Conservation (phyloP, 495 filamentous ascomycete genomes). For the Pyrenula massariospora region DNA sequence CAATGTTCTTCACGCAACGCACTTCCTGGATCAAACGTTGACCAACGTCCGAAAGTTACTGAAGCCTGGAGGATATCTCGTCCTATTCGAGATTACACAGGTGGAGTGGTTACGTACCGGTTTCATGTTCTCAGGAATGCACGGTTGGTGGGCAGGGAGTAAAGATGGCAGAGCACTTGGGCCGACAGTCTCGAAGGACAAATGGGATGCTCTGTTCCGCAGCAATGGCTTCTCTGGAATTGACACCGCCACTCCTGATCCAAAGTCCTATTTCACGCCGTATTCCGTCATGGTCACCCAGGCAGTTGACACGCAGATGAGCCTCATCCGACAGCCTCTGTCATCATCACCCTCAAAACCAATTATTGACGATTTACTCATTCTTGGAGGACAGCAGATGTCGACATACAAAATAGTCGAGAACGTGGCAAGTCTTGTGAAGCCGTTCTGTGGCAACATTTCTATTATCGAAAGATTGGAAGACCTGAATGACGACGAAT, state of each 20-base stretch:
- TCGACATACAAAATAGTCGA: conserved; percentile 15
- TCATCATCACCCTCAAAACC: conserved; percentile 5
- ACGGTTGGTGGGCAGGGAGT: conserved; percentile 30
- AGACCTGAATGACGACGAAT: conserved; percentile 3
- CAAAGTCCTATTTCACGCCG: conserved; percentile 3
- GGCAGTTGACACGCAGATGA: conserved; percentile 19
- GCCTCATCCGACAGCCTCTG: conserved; percentile 8
- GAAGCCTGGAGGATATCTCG: conserved; percentile 24
- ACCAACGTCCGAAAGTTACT: conserved; percentile 21
- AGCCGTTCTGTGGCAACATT: conserved; percentile 31
- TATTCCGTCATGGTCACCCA: conserved; percentile 18
- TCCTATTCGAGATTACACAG: conserved; percentile 30
- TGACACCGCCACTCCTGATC: conserved; percentile 16
- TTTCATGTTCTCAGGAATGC: conserved; percentile 15
- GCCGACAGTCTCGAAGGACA: conserved; percentile 3
- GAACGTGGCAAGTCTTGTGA: conserved; percentile 17
- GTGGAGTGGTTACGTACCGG: conserved; percentile 4
- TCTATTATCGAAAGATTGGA: conserved; percentile 18
- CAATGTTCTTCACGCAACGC: conserved; percentile 39
- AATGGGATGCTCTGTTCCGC: conserved; percentile 21
- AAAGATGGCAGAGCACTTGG: conserved; percentile 14
- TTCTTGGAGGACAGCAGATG: not conserved
- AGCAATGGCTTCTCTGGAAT: conserved; percentile 25
- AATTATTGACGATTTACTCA: not conserved
- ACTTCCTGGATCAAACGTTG: conserved; percentile 17